Base-by-base conservation (phyloP, 2,329 filamentous ascomycete genomes). In the Aureobasidium sp. region DNA sequence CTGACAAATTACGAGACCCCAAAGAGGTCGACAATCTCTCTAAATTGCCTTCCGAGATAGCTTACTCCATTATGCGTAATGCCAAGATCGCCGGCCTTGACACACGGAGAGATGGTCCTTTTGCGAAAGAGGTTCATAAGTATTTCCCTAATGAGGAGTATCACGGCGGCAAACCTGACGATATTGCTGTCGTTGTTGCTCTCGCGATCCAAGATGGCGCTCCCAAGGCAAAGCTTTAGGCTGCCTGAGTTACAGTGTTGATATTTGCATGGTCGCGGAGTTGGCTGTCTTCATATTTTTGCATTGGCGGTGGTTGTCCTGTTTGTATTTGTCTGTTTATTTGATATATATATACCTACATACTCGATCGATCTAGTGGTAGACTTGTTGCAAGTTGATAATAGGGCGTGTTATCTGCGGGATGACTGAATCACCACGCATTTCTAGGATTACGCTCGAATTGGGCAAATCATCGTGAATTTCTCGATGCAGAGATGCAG, bases 141-240 rank as follows among this genome's bases (percentile, higher is more conserved):
- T 87, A 89, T 71, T 96, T 90, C 68, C 93, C 94, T 0, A 80
- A 87, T 41, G 93, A 97, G 74, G 84, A 86, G 63, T 99, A 90
- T 85, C 86, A 86, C 63, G 94, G 94, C 63, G 94, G 94, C 58
- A 99, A 99, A 75, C 84, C 95, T 23, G 94, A 99, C 72, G 94
- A 99, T 74, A 97, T 99, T 63, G 93, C 91, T 70, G 91, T 91
- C 5, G 80, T 99, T 56, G 87, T 92, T 15, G 85, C 87, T 36
- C 79, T 96, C 34, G 90, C 90, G 1, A 85, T 90, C 9, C 87
- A 92, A 67, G 84, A 87, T 59, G 64, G 48, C 10, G 42, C 48
- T 27, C 61, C 55, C 46, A 44, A 67, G 56, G 66, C 57, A 23
- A 60, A 60, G 46, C 57, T 60, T 41, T 60, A 47, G 48, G 1